Evolutionary conservation across 192 early-diverging fungal species (phyloP).

Genomic region (Chytriomyces sp.): DNA sequence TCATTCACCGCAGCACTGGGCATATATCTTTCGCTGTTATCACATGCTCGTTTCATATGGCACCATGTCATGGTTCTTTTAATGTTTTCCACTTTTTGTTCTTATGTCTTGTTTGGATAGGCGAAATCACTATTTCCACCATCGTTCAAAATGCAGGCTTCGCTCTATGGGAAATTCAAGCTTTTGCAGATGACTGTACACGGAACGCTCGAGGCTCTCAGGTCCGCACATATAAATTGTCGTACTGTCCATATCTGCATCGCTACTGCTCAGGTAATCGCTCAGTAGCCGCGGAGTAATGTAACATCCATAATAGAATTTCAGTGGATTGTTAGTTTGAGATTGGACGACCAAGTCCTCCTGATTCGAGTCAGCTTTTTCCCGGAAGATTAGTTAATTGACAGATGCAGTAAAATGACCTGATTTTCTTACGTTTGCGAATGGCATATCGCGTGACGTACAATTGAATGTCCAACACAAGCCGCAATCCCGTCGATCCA

Average conservation of each 20-base stretch:
- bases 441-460: slow-evolving; percentile 21
- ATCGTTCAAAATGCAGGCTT: slow-evolving; percentile 18
- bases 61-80: too few relatives aligned
- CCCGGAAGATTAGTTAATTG: too few relatives aligned
- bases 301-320: slow-evolving; percentile 18
- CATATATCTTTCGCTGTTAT: too few relatives aligned
- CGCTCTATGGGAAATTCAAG: slow-evolving; percentile 12
- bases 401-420: too few relatives aligned
- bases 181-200: slow-evolving; percentile 7
- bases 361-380: too few relatives aligned
- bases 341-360: too few relatives aligned
- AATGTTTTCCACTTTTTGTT: too few relatives aligned
- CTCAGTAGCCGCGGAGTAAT: slow-evolving; percentile 16
- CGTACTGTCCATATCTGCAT: background rate
- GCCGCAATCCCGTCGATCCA: background rate
- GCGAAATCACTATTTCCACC: slow-evolving; percentile 25
- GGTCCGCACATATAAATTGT: slow-evolving; percentile 27
- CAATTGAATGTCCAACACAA: slow-evolving; percentile 17
- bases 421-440: too few relatives aligned
- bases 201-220: slow-evolving; percentile 8
- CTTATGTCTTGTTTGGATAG: too few relatives aligned
- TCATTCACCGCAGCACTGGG: too few relatives aligned
- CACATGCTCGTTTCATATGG: too few relatives aligned
- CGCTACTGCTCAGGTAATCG: slow-evolving; percentile 1
- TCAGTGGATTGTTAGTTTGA: background rate